phyloP scores from a whole-genome alignment of 176 grass and related monocot species.

The Puccinellia tenuiflora region DNA sequence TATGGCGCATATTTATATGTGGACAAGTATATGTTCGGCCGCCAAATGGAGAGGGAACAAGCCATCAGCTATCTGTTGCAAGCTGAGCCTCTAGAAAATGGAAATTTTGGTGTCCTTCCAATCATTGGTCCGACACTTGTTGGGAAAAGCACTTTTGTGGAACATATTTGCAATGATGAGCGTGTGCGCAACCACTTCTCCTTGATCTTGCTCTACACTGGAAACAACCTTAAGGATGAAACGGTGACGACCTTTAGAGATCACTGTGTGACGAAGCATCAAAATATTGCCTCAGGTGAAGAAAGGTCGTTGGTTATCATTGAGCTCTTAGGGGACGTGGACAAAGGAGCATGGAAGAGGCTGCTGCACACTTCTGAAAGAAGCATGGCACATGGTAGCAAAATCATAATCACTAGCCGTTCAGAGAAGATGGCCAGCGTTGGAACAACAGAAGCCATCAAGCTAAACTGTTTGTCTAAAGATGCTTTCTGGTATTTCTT shows the following conservation, averaged over 20 bases:
- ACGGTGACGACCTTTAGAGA: fast-evolving
- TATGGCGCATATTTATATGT: not conserved
- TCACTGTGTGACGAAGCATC: not conserved
- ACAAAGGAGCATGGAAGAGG: not conserved
- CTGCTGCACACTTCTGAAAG: not conserved
- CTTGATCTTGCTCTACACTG: not conserved
- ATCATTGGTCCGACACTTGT: not conserved
- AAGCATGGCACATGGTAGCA: not conserved
- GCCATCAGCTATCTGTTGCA: not conserved
- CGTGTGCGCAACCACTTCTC: not conserved
- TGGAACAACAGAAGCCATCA: not conserved
- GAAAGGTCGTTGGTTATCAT: conserved; percentile 5
- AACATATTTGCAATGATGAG: not conserved
- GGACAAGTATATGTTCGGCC: not conserved
- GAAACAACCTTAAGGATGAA: not conserved
- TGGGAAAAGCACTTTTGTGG: conserved; percentile 4
- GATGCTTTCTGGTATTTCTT: conserved; percentile 26
- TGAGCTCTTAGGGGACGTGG: not conserved
- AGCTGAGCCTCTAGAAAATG: not conserved
- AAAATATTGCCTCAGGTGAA: not conserved
- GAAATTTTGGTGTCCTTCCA: not conserved
- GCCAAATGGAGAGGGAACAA: not conserved
- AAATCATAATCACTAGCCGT: not conserved
- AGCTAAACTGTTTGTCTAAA: not conserved
- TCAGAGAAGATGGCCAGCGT: not conserved